Evolutionary conservation across 192 early-diverging fungal species (phyloP).

Genomic region (Backusella australiensis): DNA sequence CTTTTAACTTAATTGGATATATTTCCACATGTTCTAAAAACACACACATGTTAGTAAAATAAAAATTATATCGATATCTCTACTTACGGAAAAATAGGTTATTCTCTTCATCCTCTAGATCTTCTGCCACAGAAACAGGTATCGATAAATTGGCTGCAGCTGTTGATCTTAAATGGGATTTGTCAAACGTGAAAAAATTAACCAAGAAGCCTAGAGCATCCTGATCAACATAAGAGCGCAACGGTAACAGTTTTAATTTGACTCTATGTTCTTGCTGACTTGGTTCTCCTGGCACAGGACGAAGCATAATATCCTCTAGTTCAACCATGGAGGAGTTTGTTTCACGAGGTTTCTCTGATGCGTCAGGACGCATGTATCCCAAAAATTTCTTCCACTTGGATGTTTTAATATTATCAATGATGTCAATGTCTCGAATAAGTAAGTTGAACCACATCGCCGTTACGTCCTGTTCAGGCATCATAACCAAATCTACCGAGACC

Average conservation of each 20-base stretch:
- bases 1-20: constrained; percentile 73
- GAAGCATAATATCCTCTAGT: constrained; percentile 53
- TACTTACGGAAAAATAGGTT: constrained; percentile 54
- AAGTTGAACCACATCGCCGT: constrained; percentile 50
- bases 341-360: constrained; percentile 54
- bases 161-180: constrained; percentile 16
- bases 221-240: constrained; percentile 91
- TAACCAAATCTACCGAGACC: constrained; percentile 53
- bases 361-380: constrained; percentile 57
- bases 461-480: constrained; percentile 42
- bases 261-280: constrained; percentile 57
- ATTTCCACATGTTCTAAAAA: constrained; percentile 62
- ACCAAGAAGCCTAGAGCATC: constrained; percentile 86
- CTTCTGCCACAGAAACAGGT: constrained; percentile 1
- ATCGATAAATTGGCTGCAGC: constrained; percentile 11
- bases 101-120: constrained; percentile 4
- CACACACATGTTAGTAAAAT: neutral
- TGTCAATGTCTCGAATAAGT: constrained; percentile 62
- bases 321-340: constrained; percentile 64
- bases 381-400: constrained; percentile 81
- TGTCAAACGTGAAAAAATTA: constrained; percentile 71
- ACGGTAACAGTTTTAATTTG: constrained; percentile 67
- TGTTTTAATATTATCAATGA: constrained; percentile 73
- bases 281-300: constrained; percentile 52
- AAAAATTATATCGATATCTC: neutral